Conservation (phyloP, 2,329 filamentous ascomycete species). For the Phoma sp. region DNA sequence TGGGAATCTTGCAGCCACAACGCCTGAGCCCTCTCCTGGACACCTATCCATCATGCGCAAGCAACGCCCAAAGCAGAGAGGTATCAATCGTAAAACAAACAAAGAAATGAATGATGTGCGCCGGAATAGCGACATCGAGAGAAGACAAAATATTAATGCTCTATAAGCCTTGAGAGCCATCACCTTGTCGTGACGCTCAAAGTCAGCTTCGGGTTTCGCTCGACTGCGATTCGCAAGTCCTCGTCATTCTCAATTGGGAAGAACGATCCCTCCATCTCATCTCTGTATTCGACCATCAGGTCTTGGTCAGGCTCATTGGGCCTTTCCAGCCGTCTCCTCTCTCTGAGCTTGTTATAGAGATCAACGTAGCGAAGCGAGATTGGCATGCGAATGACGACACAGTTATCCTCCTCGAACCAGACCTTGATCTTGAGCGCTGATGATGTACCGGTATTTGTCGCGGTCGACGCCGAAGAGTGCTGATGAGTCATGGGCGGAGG, state of each 20-base stretch:
- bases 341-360: conserved; percentile 81
- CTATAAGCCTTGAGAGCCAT: conserved; percentile 8
- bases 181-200: conserved; percentile 55
- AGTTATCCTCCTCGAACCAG: conserved; percentile 82
- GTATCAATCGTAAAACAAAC: conserved; percentile 17
- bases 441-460: conserved; percentile 32
- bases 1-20: conserved; percentile 19
- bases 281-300: conserved; percentile 82
- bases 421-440: conserved; percentile 84
- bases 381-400: conserved; percentile 89
- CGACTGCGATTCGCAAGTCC: conserved; percentile 79
- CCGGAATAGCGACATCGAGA: neutral
- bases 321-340: conserved; percentile 75
- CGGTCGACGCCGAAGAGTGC: conserved; percentile 41
- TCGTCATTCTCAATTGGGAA: conserved; percentile 77
- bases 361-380: conserved; percentile 78
- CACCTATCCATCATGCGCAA: conserved; percentile 13
- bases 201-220: conserved; percentile 85
- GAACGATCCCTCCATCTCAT: conserved; percentile 78
- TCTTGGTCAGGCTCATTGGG: conserved; percentile 63
- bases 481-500: conserved; percentile 48
- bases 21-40: conserved; percentile 8
- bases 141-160: conserved; percentile 3
- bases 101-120: conserved; percentile 7
- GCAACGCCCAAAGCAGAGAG: conserved; percentile 19